A percentile compares a stretch with the other conserved stretches of the same genome.
Conservation (phyloP, 225 moss, liverwort and hornwort species). For the Sphagnum contortum region DNA sequence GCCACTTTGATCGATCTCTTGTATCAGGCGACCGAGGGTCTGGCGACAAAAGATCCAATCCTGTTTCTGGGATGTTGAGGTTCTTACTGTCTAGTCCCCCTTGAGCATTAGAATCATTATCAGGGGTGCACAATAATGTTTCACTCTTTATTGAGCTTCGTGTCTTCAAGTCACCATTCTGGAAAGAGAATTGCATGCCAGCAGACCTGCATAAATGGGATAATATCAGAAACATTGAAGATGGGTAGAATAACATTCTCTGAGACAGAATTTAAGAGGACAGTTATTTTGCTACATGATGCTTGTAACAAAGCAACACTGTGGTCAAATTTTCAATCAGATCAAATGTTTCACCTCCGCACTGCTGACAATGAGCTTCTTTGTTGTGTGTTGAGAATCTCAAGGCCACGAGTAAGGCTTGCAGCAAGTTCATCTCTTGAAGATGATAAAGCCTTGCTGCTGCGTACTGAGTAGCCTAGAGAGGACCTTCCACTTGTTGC, state of each 20-base stretch:
- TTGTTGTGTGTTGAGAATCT: constrained; percentile 66
- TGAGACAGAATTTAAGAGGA: no score
- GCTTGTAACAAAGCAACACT: no score
- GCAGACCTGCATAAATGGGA: constrained; percentile 17
- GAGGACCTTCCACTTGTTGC: constrained; percentile 15
- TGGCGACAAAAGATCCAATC: no score
- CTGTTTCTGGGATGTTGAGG: no score
- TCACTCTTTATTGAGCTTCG: constrained; percentile 19
- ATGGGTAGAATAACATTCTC: no score
- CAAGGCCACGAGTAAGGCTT: constrained; percentile 69
- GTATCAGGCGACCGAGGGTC: no score
- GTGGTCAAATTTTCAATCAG: background rate
- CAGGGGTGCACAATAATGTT: constrained; percentile 8
- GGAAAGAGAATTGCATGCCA: constrained; percentile 51
- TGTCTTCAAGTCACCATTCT: constrained; percentile 19
- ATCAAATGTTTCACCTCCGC: constrained; percentile 20
- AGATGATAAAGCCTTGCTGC: constrained; percentile 43
- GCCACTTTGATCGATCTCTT: constrained; percentile 5
- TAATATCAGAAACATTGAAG: no score
- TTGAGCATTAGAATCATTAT: no score
- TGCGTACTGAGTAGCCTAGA: constrained; percentile 16
- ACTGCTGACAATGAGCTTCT: constrained; percentile 32
- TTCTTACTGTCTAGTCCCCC: no score
- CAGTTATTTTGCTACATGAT: no score
- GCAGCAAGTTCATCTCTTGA: constrained; percentile 74